Conservation (phyloP, 768 basidiomycete genomes). For the Rhizopogon sp. region DNA sequence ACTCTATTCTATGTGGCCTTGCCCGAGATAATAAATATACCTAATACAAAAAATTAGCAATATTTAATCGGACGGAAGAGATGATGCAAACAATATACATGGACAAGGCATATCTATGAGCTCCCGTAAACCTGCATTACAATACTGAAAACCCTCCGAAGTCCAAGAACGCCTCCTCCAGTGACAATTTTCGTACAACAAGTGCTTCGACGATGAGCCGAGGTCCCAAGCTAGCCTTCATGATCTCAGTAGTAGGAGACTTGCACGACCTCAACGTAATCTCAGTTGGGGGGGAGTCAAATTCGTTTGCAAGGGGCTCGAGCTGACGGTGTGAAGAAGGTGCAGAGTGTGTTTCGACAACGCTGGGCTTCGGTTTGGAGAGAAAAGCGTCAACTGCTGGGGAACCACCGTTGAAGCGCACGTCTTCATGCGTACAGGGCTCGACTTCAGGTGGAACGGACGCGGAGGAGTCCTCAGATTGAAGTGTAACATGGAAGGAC, state of each 20-base stretch:
- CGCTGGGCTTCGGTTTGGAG: not conserved
- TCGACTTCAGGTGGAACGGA: slow-evolving; percentile 17
- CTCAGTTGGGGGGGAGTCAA: not conserved
- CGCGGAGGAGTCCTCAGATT: slow-evolving; percentile 9
- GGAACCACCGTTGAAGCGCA: not conserved
- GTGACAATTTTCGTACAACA: slow-evolving; percentile 70
- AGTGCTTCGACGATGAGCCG: slow-evolving; percentile 79
- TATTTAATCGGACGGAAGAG: not conserved
- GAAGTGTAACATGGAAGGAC: slow-evolving; percentile 28
- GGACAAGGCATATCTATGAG: not conserved
- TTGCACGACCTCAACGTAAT: not conserved
- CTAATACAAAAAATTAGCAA: too few species aligned
- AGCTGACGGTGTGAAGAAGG: not conserved
- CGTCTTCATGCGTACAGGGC: slow-evolving; percentile 6
- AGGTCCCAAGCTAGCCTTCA: slow-evolving; percentile 24
- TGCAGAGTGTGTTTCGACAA: not conserved
- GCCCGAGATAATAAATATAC: too few species aligned
- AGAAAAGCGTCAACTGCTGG: not conserved
- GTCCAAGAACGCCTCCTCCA: slow-evolving; percentile 74
- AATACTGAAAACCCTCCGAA: slow-evolving; percentile 53
- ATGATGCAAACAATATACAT: too few species aligned
- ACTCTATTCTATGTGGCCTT: too few species aligned
- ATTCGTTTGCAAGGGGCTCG: not conserved
- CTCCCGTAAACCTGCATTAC: slow-evolving; percentile 1
- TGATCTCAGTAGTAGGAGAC: slow-evolving; percentile 5